Percentiles rank a stretch among this genome's conserved stretches.
phyloP scores from a whole-genome alignment of 2,329 filamentous ascomycete species.

The Penicillium freii region DNA sequence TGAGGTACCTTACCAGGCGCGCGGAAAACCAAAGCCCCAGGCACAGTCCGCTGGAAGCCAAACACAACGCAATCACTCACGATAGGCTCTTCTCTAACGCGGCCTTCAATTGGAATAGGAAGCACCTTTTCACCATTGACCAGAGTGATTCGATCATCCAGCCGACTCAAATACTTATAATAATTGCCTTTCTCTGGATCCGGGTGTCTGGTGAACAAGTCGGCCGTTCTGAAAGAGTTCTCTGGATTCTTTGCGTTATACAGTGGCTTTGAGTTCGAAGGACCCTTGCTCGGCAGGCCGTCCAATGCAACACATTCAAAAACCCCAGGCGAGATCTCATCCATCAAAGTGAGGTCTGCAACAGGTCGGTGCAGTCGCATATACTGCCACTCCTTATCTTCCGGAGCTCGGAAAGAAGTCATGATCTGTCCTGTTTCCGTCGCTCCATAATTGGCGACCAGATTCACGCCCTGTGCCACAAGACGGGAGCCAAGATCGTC shows the following conservation, averaged over 20 bases:
- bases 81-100: conserved; percentile 52
- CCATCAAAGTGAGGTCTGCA: conserved; percentile 43
- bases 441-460: conserved; percentile 45
- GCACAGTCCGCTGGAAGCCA: conserved; percentile 52
- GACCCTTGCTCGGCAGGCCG: conserved; percentile 39
- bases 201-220: conserved; percentile 49
- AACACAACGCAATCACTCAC: conserved; percentile 60
- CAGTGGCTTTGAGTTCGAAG: conserved; percentile 45
- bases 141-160: conserved; percentile 50
- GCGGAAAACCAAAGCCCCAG: conserved; percentile 49
- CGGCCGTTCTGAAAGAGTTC: conserved; percentile 59
- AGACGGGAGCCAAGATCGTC: conserved; percentile 58
- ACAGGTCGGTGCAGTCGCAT: conserved; percentile 46
- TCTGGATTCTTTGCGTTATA: conserved; percentile 41
- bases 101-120: conserved; percentile 52
- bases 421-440: conserved; percentile 62
- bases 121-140: conserved; percentile 53
- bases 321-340: conserved; percentile 38
- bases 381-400: conserved; percentile 62
- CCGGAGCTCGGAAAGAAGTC: conserved; percentile 55
- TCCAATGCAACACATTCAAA: conserved; percentile 40
- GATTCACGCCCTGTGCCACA: conserved; percentile 51
- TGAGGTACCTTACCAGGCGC: conserved; percentile 53
- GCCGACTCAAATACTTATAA: conserved; percentile 44
- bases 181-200: conserved; percentile 39